Percentiles rank a stretch among this genome's conserved stretches.
Conservation (phyloP, 2,329 filamentous ascomycete species). For the Aspergillus sergii region DNA sequence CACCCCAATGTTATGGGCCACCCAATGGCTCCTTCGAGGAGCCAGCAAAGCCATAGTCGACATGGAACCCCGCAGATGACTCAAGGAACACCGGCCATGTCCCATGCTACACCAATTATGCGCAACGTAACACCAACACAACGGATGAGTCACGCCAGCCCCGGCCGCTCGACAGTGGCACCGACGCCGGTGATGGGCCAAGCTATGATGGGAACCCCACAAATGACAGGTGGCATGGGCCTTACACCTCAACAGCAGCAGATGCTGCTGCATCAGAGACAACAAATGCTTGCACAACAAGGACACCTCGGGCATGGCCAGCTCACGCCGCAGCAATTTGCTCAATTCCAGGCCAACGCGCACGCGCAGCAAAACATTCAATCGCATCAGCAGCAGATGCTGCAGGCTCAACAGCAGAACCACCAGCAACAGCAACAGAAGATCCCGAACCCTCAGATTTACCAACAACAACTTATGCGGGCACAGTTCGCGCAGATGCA, state of each 20-base stretch:
- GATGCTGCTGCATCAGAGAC: conserved; percentile 39
- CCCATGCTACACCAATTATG: conserved; percentile 51
- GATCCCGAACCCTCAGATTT: conserved; percentile 36
- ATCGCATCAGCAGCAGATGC: conserved; percentile 43
- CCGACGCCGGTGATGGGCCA: conserved; percentile 50
- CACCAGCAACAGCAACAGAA: conserved; percentile 35
- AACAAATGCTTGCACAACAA: conserved; percentile 43
- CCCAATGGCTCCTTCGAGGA: conserved; percentile 48
- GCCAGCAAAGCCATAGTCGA: conserved; percentile 50
- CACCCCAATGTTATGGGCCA: conserved; percentile 50
- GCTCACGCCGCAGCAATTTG: conserved; percentile 45
- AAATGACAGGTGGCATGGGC: conserved; percentile 38
- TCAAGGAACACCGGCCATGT: conserved; percentile 49
- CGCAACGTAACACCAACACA: conserved; percentile 51
- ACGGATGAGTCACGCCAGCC: conserved; percentile 50
- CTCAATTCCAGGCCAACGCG: conserved; percentile 46
- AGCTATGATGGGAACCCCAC: conserved; percentile 43
- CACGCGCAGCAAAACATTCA: conserved; percentile 52
- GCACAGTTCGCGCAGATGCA: conserved; percentile 43
- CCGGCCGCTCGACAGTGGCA: conserved; percentile 44
- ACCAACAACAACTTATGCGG: conserved; percentile 42
- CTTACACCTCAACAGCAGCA: conserved; percentile 47
- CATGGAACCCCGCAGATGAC: conserved; percentile 53
- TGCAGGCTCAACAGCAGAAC: conserved; percentile 40
- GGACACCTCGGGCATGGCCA: conserved; percentile 37